Evolutionary conservation across 257 asterid species (phyloP).

Genomic region (Nyctanthes arbortristis): DNA sequence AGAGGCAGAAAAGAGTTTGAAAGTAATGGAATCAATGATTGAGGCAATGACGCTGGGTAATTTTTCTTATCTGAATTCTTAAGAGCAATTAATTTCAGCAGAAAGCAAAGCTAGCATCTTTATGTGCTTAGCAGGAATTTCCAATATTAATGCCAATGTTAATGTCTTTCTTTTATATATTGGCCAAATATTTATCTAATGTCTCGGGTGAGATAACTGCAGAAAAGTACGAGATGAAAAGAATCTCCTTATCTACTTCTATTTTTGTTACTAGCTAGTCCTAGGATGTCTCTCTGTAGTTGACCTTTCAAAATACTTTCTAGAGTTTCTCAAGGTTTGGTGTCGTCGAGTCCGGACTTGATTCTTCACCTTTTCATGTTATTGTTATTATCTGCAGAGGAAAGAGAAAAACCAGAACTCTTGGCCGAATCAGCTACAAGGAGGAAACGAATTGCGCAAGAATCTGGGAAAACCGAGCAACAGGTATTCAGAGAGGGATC

Average conservation of each 20-base stretch:
- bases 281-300: not conserved
- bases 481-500: slow-evolving; percentile 51
- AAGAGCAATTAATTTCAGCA: not conserved
- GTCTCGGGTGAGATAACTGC: slow-evolving; percentile 4
- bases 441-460: slow-evolving; percentile 84
- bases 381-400: slow-evolving; percentile 60
- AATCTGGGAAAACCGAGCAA: slow-evolving; percentile 92
- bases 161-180: not conserved
- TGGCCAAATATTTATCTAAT: not conserved
- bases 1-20: slow-evolving; percentile 84
- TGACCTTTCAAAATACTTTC: slow-evolving; percentile 6
- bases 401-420: slow-evolving; percentile 90
- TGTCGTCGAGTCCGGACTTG: not conserved
- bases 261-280: slow-evolving; percentile 9
- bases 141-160: too few relatives aligned
- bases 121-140: not conserved
- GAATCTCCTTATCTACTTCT: slow-evolving; percentile 11
- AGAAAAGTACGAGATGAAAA: slow-evolving; percentile 6
- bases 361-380: not conserved
- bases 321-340: not conserved
- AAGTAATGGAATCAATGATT: slow-evolving; percentile 92
- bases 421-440: slow-evolving; percentile 83
- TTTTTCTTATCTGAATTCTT: slow-evolving; percentile 7
- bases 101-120: slow-evolving; percentile 14
- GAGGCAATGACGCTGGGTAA: slow-evolving; percentile 95